Base-by-base conservation (phyloP, 495 filamentous ascomycete genomes). In the Amorphotheca resinae region DNA sequence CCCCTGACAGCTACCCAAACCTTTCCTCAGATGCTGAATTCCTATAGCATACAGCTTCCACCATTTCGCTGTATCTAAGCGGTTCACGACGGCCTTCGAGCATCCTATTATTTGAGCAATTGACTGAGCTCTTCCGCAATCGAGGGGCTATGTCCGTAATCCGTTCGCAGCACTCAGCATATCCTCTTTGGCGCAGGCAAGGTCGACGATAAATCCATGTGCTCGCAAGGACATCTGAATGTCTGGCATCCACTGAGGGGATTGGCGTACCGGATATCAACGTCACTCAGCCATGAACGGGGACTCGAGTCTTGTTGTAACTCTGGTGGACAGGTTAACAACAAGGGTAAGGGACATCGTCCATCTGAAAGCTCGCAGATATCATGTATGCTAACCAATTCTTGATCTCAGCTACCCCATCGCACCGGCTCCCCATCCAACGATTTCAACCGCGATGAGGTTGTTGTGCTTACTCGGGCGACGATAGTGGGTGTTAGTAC, bases 321-420 rank as follows among this genome's bases (percentile, higher is more conserved):
- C 72, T 56, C 62, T 80, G 51, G 70, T 80, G 53, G 76, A 79
- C 60, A 69, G 76, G 58, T 66, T 80, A 44, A 70, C 68, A 34
- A 71, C 74, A 50, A 68, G 74, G 67, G 76, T 79, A 70, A 52
- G n/a, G n/a, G n/a, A n/a, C n/a, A n/a, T n/a, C n/a, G n/a, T n/a
- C n/a, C n/a, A n/a, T n/a, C n/a, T n/a, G n/a, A n/a, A n/a, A n/a
- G n/a, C n/a, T n/a, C n/a, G n/a, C n/a, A n/a, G 36, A n/a, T n/a
- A n/a, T n/a, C n/a, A n/a, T n/a, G n/a, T n/a, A n/a, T n/a, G n/a
- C n/a, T n/a, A n/a, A n/a, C n/a, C n/a, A n/a, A n/a, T n/a, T 57
- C 36, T 14, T 41, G n/a, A 17, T 4, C 15, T 7, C 36, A 80
- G 76, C 72, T 80, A 45, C 76, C 76, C 28, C 73, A 77, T 56